Conservation (phyloP, 495 filamentous ascomycete genomes). For the Podospora comata region DNA sequence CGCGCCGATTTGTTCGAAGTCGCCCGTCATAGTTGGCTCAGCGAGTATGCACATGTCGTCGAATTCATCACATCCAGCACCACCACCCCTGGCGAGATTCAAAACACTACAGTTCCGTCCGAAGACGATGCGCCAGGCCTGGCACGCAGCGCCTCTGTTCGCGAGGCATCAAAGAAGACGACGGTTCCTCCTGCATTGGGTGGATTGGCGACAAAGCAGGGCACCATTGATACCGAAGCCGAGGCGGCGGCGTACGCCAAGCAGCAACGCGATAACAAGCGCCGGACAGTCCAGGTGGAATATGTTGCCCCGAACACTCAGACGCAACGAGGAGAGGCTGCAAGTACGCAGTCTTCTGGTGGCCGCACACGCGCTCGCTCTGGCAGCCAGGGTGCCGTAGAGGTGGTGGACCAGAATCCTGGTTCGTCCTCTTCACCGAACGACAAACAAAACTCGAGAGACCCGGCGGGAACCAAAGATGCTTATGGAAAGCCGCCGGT, state of each 20-base stretch:
- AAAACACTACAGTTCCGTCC: conserved; percentile 68
- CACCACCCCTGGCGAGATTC: conserved; percentile 81
- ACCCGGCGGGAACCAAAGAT: conserved; percentile 46
- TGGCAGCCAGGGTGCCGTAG: conserved; percentile 48
- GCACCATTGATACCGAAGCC: conserved; percentile 68
- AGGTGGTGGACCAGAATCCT: conserved; percentile 26
- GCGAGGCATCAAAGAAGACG: conserved; percentile 75
- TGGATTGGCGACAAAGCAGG: conserved; percentile 70
- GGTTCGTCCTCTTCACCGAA: conserved; percentile 35
- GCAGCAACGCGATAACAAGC: conserved; percentile 80
- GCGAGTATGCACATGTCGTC: conserved; percentile 91
- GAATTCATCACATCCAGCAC: conserved; percentile 94
- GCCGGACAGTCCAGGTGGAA: conserved; percentile 93
- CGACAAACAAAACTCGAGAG: conserved; percentile 54
- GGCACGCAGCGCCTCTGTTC: conserved; percentile 82
- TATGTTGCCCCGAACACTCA: conserved; percentile 91
- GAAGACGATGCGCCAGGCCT: conserved; percentile 63
- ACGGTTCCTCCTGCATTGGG: conserved; percentile 55
- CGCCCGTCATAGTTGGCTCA: conserved; percentile 96
- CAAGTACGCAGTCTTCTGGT: conserved; percentile 26
- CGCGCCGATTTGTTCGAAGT: conserved; percentile 97
- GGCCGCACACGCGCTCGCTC: conserved; percentile 52
- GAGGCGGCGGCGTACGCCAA: conserved; percentile 44
- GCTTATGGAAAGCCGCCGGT: conserved; percentile 41
- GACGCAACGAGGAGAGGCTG: conserved; percentile 57